Percentiles rank a stretch among this genome's conserved stretches.
These are phyloP conservation scores for Arabidopsis hybrid DNA, from an alignment of 441 rosid genomes.

Conservation along the genomic window DNA sequence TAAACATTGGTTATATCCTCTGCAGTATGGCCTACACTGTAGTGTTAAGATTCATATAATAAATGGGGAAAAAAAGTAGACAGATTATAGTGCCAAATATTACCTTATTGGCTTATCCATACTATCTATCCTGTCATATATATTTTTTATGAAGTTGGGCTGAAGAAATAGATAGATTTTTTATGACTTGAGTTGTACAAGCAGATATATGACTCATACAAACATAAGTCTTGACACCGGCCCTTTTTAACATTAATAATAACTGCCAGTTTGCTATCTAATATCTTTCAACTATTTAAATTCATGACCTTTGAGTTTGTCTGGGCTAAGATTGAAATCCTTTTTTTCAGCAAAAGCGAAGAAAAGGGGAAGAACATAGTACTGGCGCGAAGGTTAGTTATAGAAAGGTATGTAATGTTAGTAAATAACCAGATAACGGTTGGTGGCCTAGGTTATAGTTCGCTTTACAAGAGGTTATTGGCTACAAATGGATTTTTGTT, in stretches of 20 bases:
- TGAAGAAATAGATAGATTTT: conserved; percentile 1
- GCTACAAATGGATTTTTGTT: conserved; percentile 5
- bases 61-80: not conserved
- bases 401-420: conserved; percentile 69
- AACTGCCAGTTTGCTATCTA: conserved; percentile 15
- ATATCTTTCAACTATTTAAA: conserved; percentile 2
- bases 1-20: not conserved
- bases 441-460: not conserved
- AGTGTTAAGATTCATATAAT: conserved; percentile 16
- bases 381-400: conserved; percentile 60
- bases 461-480: not conserved
- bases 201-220: conserved; percentile 8
- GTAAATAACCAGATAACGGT: not conserved
- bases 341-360: conserved; percentile 82
- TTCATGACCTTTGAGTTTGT: not conserved
- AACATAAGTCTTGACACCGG: conserved; percentile 6
- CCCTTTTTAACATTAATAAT: not conserved
- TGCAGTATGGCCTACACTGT: conserved; percentile 6
- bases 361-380: conserved; percentile 81
- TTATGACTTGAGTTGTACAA: conserved; percentile 2
- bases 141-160: conserved; percentile 21
- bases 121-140: conserved; percentile 9
- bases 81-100: not conserved
- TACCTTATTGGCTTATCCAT: not conserved
- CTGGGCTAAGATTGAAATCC: conserved; percentile 24